Percentiles rank a stretch among this genome's conserved stretches.
These are phyloP conservation scores for Pythium aristosporum DNA, from an alignment of 352 stramenopile species.

Conservation along the genomic window DNA sequence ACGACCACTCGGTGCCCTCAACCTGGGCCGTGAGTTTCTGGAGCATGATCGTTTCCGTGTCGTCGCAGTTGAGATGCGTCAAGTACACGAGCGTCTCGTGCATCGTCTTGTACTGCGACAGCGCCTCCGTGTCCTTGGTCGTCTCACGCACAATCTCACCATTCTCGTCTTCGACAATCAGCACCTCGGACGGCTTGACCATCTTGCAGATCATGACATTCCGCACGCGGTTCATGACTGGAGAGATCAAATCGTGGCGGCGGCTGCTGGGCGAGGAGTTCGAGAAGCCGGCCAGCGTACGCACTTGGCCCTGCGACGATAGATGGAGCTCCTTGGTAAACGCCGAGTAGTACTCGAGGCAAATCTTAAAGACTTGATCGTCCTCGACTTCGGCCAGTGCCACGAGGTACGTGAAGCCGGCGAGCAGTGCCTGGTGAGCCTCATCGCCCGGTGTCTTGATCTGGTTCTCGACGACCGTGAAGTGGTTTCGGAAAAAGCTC, in stretches of 20 bases:
- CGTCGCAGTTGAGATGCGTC: constrained; percentile 99
- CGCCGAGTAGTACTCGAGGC: constrained; percentile 97
- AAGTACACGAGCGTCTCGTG: constrained; percentile 99
- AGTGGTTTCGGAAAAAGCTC: constrained; percentile 93
- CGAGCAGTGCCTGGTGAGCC: constrained; percentile 89
- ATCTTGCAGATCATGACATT: constrained; percentile 99
- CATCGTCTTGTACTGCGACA: constrained; percentile 99
- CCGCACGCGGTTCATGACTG: constrained; percentile 93
- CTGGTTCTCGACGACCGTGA: constrained; percentile 93
- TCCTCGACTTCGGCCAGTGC: constrained; percentile 91
- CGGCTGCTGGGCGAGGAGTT: constrained; percentile 39
- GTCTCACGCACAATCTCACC: constrained; percentile 96
- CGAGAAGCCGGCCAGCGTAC: constrained; percentile 57
- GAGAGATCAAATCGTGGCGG: constrained; percentile 68
- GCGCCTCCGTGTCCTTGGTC: constrained; percentile 99
- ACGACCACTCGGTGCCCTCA: constrained; percentile 88
- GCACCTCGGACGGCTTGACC: constrained; percentile 99
- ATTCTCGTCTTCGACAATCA: constrained; percentile 99
- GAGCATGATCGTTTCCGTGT: constrained; percentile 99
- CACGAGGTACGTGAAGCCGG: constrained; percentile 93
- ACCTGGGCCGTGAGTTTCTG: constrained; percentile 95
- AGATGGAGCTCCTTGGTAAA: constrained; percentile 97
- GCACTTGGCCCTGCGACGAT: constrained; percentile 79
- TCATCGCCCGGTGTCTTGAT: constrained; percentile 78
- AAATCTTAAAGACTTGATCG: constrained; percentile 98